These are phyloP conservation scores for Venturia aucupariae DNA, from an alignment of 2,329 filamentous ascomycete species.

Conservation along the genomic window DNA sequence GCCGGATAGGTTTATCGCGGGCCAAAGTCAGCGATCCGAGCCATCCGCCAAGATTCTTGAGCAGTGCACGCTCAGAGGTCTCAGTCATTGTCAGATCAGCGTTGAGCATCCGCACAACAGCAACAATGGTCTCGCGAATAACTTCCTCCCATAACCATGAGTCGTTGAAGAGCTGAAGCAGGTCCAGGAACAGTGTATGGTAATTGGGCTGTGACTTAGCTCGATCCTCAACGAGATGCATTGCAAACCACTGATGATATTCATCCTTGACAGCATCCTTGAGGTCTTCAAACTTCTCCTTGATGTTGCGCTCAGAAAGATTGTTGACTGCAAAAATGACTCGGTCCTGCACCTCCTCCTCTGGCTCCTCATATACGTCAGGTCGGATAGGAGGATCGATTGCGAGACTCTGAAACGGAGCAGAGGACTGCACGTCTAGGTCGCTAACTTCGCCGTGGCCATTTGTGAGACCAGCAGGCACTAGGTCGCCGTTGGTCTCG, in stretches of 20 bases:
- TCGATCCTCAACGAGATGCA: slow-evolving; percentile 87
- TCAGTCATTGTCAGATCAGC: slow-evolving; percentile 79
- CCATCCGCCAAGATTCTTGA: slow-evolving; percentile 93
- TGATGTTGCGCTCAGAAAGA: slow-evolving; percentile 79
- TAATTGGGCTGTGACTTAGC: slow-evolving; percentile 98
- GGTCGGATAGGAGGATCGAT: slow-evolving; percentile 59
- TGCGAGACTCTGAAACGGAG: slow-evolving; percentile 68
- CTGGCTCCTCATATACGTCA: slow-evolving; percentile 68
- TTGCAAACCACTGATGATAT: slow-evolving; percentile 94
- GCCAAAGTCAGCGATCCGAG: slow-evolving; percentile 87
- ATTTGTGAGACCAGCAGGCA: slow-evolving; percentile 49
- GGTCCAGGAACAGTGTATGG: slow-evolving; percentile 82
- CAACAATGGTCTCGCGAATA: slow-evolving; percentile 85
- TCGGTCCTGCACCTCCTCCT: slow-evolving; percentile 78
- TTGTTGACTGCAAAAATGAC: slow-evolving; percentile 97
- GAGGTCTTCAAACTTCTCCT: slow-evolving; percentile 74
- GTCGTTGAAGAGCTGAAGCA: slow-evolving; percentile 75
- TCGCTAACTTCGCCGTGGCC: slow-evolving; percentile 52
- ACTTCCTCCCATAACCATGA: slow-evolving; percentile 76
- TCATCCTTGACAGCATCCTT: slow-evolving; percentile 67
- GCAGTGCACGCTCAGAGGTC: slow-evolving; percentile 70
- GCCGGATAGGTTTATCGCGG: slow-evolving; percentile 88
- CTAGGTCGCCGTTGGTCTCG: slow-evolving; percentile 42
- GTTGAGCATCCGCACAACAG: slow-evolving; percentile 79
- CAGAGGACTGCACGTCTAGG: slow-evolving; percentile 40